Percentiles rank a stretch among this genome's conserved stretches.
phyloP scores from a whole-genome alignment of 2,329 filamentous ascomycete genomes.

The Sporothrix luriei region DNA sequence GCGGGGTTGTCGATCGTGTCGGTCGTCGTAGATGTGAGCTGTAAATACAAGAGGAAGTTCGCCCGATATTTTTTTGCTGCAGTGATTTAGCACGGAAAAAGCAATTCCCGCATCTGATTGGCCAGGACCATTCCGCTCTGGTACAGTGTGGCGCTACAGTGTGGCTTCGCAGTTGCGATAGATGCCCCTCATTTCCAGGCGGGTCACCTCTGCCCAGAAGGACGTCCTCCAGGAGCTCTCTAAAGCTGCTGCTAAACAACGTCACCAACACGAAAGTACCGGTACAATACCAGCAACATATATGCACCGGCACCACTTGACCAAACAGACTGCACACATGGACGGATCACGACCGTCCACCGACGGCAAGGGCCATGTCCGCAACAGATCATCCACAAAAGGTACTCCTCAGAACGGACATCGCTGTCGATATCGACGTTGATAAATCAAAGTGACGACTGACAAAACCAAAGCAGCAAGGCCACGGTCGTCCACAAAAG shows the following conservation, averaged over 20 bases:
- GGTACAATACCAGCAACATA: not conserved
- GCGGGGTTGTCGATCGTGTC: not conserved
- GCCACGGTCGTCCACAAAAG: conserved; percentile 71
- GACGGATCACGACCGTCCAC: conserved; percentile 32
- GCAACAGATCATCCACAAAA: conserved; percentile 47
- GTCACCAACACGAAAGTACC: not conserved
- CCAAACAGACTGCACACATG: conserved; percentile 31
- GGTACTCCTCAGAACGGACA: conserved; percentile 37
- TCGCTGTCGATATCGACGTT: not conserved
- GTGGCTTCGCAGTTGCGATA: conserved; percentile 22
- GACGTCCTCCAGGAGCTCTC: not conserved
- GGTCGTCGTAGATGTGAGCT: conserved; percentile 9
- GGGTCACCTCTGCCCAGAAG: conserved; percentile 5
- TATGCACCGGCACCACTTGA: not conserved
- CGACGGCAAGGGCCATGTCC: conserved; percentile 40
- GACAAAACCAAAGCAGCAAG: conserved; percentile 51
- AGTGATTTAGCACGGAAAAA: conserved; percentile 7
- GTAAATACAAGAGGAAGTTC: not conserved
- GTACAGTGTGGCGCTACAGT: conserved; percentile 29
- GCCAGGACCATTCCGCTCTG: not conserved
- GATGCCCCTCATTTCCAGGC: not conserved
- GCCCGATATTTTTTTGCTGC: conserved; percentile 18
- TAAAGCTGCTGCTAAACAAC: not conserved
- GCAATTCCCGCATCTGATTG: conserved; percentile 25
- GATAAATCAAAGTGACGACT: not conserved